Evolutionary conservation across 1,139 yeast genomes (phyloP).

Genomic region (Wickerhamomyces sp.): DNA sequence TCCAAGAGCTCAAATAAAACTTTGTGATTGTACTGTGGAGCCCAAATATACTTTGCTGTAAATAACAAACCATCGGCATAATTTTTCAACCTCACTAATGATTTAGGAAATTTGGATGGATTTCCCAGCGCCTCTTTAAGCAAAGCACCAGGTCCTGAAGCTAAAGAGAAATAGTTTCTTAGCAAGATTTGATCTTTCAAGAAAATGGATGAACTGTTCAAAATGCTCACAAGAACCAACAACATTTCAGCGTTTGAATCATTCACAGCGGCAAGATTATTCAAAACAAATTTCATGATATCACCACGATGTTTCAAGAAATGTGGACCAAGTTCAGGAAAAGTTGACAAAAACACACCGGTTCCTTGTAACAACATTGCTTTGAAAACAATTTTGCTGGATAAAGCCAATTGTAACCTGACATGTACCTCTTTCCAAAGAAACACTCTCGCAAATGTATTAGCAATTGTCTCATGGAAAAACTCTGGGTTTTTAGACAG

Average conservation of each 20-base stretch:
- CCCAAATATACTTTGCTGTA: constrained; percentile 6
- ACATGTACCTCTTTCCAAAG: constrained; percentile 8
- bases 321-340: constrained; percentile 5
- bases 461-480: constrained; percentile 16
- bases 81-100: constrained; percentile 2
- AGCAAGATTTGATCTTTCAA: constrained; percentile 4
- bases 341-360: constrained; percentile 7
- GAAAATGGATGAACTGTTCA: constrained; percentile 11
- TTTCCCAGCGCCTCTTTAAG: constrained; percentile 12
- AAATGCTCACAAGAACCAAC: constrained; percentile 6
- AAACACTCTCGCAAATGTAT: constrained; percentile 14
- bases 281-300: constrained; percentile 9
- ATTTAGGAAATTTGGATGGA: constrained; percentile 5
- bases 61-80: constrained; percentile 7
- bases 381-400: constrained; percentile 5
- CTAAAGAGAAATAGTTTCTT: constrained; percentile 15
- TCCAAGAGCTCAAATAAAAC: background rate
- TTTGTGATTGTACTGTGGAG: constrained; percentile 4
- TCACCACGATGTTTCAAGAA: constrained; percentile 15
- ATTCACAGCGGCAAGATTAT: constrained; percentile 5
- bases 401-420: background rate
- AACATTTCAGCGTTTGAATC: constrained; percentile 14
- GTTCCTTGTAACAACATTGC: constrained; percentile 11
- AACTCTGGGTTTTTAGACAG: constrained; percentile 9
- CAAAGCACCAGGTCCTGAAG: constrained; percentile 17